A percentile compares a stretch with the other conserved stretches of the same genome.
Evolutionary conservation across 805 yeast species (phyloP).

Genomic region (Yarrowia alimentaria): DNA sequence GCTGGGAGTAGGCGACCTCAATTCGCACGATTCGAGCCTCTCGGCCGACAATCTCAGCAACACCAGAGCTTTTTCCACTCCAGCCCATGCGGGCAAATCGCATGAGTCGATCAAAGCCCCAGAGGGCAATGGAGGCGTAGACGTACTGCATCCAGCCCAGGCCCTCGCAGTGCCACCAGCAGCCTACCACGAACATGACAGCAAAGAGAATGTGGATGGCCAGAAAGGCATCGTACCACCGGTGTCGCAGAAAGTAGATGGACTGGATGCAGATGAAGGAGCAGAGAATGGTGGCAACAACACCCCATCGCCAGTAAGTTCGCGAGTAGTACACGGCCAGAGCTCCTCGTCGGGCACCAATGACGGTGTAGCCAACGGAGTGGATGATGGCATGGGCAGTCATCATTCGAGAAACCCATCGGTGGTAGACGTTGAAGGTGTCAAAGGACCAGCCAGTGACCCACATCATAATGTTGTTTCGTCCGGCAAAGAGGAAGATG

Average conservation of each 20-base stretch:
- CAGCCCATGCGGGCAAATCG: slow-evolving; percentile 54
- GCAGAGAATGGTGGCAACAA: slow-evolving; percentile 46
- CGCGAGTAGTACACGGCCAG: slow-evolving; percentile 1
- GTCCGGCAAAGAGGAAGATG: slow-evolving; percentile 52
- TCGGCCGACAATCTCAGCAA: slow-evolving; percentile 16
- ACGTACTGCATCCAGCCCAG: slow-evolving; percentile 49
- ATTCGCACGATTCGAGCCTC: slow-evolving; percentile 23
- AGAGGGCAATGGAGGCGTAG: slow-evolving; percentile 58
- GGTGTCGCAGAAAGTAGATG: slow-evolving; percentile 50
- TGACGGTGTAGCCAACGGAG: slow-evolving; percentile 29
- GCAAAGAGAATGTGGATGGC: slow-evolving; percentile 59
- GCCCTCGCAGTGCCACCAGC: slow-evolving; percentile 55
- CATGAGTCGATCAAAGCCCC: slow-evolving; percentile 65
- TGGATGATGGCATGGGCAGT: slow-evolving; percentile 35
- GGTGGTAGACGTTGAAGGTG: slow-evolving; percentile 61
- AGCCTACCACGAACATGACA: slow-evolving; percentile 50
- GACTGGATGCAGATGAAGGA: slow-evolving; percentile 51
- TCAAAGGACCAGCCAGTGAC: slow-evolving; percentile 62
- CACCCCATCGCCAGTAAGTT: slow-evolving; percentile 38
- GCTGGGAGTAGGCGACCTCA: slow-evolving; percentile 28
- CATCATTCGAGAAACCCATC: slow-evolving; percentile 38
- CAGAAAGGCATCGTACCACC: slow-evolving; percentile 60
- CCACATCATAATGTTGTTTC: slow-evolving; percentile 65
- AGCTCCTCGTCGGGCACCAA: slow-evolving; percentile 25
- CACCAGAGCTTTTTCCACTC: slow-evolving; percentile 49